Percentiles rank a stretch among this genome's conserved stretches.
phyloP scores from a whole-genome alignment of 2,329 filamentous ascomycete genomes.

The Fusarium sp. region DNA sequence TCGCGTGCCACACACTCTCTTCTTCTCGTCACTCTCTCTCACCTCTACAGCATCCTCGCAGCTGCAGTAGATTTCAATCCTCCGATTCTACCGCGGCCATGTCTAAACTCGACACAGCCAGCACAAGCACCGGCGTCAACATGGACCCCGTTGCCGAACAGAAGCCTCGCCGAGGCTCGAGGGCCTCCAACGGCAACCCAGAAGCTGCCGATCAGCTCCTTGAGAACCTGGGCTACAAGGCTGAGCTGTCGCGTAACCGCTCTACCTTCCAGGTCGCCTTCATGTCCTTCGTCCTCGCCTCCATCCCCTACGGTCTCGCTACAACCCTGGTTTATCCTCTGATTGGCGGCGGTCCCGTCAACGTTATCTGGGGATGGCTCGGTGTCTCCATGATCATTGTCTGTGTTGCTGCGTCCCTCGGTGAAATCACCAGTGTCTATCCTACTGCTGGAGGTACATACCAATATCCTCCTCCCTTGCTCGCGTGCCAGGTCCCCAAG shows the following conservation, averaged over 20 bases:
- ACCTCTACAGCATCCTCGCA: not conserved
- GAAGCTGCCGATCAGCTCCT: conserved; percentile 72
- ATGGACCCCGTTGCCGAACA: conserved; percentile 44
- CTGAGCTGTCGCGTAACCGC: conserved; percentile 73
- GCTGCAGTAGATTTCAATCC: not conserved
- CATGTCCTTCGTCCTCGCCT: conserved; percentile 82
- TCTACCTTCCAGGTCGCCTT: conserved; percentile 78
- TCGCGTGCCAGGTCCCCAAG: not conserved
- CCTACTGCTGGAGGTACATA: conserved; percentile 76
- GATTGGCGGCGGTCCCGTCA: conserved; percentile 74
- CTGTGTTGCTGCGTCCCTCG: conserved; percentile 77
- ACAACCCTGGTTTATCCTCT: conserved; percentile 78
- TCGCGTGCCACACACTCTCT: not conserved
- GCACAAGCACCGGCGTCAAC: conserved; percentile 27
- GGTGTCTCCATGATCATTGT: conserved; percentile 76
- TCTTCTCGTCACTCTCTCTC: not conserved
- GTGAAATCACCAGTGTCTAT: conserved; percentile 81
- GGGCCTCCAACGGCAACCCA: conserved; percentile 40
- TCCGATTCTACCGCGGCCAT: conserved; percentile 21
- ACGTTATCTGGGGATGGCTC: conserved; percentile 81
- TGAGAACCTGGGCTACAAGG: conserved; percentile 74
- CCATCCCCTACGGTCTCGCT: conserved; percentile 79
- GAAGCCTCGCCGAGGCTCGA: conserved; percentile 48
- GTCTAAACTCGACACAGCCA: conserved; percentile 44
- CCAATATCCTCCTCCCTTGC: not conserved